Evolutionary conservation across 495 filamentous ascomycete genomes (phyloP), one percentile per base, ranked within the genome.

Genomic region (Lentithecium fluviatile): DNA sequence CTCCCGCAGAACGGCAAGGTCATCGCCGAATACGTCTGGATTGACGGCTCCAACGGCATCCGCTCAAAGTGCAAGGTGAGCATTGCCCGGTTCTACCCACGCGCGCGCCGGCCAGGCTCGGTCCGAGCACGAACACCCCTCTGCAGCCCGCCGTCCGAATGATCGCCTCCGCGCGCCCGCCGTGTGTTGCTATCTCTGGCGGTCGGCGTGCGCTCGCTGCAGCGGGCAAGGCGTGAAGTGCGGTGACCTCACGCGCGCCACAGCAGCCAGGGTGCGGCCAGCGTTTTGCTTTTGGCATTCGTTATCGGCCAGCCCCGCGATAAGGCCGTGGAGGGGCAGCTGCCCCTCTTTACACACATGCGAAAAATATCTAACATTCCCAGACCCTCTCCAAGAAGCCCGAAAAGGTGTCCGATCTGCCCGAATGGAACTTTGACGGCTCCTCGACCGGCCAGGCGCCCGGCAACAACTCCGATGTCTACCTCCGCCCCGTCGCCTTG

Each of bases 381-480:
- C 60, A 97, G 93, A 97, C 93, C 65, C 83, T 96, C 40, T 81
- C 78, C 69, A 85, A 86, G 68, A 73, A 71, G 75, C 75, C 84
- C 61, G 77, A 79, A 37, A 74, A 70, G 53, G 77, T 90, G 57
- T 87, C 90, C 55, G 90, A 97, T 60, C 90, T 98, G 59, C 90
- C 93, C 60, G 90, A 95, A 75, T 98, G 94, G 94, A 98, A 97
- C 82, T 98, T 98, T 72, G 94, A 98, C 73, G 94, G 94, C 74
- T 95, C 90, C 54, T 96, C 91, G 19, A 96, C 90, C 67, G 89
- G 81, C 69, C 94, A 98, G 77, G 94, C 94, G 53, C 90, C 91
- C 32, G 90, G 93, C 72, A 89, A 93, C 76, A 91, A 98, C 83
- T 97, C 92, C 56, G 94, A 98, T 79, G 87, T 97, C 84, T 97